phyloP scores from a whole-genome alignment of 345 rosid genomes.

The Dipteronia sinensis region DNA sequence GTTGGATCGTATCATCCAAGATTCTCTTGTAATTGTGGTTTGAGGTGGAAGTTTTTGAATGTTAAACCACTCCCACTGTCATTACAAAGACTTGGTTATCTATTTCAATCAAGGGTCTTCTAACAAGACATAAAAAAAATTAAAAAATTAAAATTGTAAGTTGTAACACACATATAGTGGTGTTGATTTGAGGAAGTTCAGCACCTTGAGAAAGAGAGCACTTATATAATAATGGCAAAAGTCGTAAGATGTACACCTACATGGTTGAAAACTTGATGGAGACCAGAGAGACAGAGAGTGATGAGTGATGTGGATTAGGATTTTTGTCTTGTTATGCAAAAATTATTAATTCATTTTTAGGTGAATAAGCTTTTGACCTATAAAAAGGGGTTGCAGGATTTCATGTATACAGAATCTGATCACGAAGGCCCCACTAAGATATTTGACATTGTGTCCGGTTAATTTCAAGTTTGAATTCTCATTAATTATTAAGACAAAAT shows the following conservation, averaged over 20 bases:
- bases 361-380: slow-evolving; percentile 33
- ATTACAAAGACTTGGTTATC: background rate
- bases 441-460: slow-evolving; percentile 8
- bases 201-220: background rate
- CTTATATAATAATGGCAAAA: slow-evolving; percentile 19
- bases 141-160: background rate
- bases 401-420: slow-evolving; percentile 2
- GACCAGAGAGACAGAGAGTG: background rate
- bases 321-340: slow-evolving; percentile 23
- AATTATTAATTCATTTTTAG: slow-evolving; percentile 24
- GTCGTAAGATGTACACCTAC: slow-evolving; percentile 21
- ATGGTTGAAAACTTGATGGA: slow-evolving; percentile 28
- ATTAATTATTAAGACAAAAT: background rate
- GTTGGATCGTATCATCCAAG: no score
- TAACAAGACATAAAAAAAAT: background rate
- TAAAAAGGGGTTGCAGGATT: slow-evolving; percentile 5
- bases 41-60: background rate
- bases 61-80: background rate
- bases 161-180: background rate
- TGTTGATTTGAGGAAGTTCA: slow-evolving; percentile 11
- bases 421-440: slow-evolving; percentile 31
- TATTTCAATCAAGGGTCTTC: background rate
- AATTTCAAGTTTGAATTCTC: slow-evolving; percentile 29
- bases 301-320: slow-evolving; percentile 17
- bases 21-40: background rate